Percentiles rank a stretch among this genome's conserved stretches.
phyloP scores from a whole-genome alignment of 495 filamentous ascomycete species.

The Talaromyces ruber region DNA sequence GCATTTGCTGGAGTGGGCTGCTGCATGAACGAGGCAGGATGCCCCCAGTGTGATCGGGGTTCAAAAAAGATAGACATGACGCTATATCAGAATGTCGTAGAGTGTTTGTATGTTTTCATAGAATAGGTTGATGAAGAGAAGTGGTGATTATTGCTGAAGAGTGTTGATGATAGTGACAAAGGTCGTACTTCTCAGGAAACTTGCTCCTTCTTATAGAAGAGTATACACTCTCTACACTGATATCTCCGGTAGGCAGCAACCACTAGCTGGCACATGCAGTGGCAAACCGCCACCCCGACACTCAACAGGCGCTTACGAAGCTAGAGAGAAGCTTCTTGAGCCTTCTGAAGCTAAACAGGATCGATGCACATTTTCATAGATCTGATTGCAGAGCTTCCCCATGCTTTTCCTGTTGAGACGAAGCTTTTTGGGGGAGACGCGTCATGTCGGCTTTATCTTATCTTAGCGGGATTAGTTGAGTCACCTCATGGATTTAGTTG shows the following conservation, averaged over 20 bases:
- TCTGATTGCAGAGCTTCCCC: not conserved
- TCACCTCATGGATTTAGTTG: not conserved
- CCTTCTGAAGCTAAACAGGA: not conserved
- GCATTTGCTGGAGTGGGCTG: not conserved
- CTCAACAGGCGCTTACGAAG: not conserved
- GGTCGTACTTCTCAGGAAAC: not conserved
- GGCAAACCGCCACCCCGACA: not conserved
- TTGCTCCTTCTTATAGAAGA: not conserved
- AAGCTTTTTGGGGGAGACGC: not conserved
- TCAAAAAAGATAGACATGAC: not conserved
- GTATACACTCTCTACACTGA: not conserved
- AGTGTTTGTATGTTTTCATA: not conserved
- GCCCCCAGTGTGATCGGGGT: not conserved
- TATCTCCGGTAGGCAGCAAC: constrained; percentile 1
- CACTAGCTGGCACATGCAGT: not conserved
- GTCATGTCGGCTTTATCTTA: not conserved
- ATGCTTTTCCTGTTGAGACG: not conserved
- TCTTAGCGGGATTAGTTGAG: not conserved
- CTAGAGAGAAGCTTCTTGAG: not conserved
- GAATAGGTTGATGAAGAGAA: not conserved
- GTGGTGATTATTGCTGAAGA: not conserved
- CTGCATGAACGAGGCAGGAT: not conserved
- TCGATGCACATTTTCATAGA: not conserved
- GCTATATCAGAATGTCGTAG: not conserved
- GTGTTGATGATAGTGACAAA: not conserved